These are phyloP conservation scores for Metarhizium robertsii DNA, from an alignment of 2,329 filamentous ascomycete genomes.

Conservation along the genomic window DNA sequence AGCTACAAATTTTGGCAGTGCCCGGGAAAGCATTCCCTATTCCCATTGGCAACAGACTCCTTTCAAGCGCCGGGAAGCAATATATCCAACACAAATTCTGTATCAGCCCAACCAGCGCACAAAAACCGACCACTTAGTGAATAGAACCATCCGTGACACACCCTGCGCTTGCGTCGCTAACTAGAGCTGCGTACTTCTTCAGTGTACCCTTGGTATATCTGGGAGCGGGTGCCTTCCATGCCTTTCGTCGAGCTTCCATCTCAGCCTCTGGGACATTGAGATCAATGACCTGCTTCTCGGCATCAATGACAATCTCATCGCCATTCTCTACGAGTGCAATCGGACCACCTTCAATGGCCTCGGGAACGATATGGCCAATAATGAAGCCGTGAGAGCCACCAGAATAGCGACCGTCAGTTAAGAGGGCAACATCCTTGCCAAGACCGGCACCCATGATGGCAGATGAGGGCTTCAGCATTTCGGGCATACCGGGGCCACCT, in stretches of 20 bases:
- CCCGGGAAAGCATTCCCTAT: not conserved
- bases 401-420: slow-evolving; percentile 68
- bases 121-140: not conserved
- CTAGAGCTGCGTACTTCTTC: slow-evolving; percentile 57
- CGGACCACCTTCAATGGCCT: slow-evolving; percentile 77
- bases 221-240: slow-evolving; percentile 53
- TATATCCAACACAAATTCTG: not conserved
- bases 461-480: slow-evolving; percentile 87
- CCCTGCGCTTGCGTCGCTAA: slow-evolving; percentile 49
- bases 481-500: slow-evolving; percentile 89
- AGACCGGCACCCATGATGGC: slow-evolving; percentile 88
- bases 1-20: not conserved
- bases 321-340: slow-evolving; percentile 77
- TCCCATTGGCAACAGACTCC: not conserved
- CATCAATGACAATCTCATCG: slow-evolving; percentile 73
- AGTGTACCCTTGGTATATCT: slow-evolving; percentile 56
- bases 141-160: slow-evolving; percentile 43
- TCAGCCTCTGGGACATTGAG: slow-evolving; percentile 59
- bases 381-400: slow-evolving; percentile 81
- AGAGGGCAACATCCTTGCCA: slow-evolving; percentile 62
- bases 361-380: slow-evolving; percentile 80
- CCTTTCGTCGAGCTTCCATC: slow-evolving; percentile 44
- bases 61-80: not conserved
- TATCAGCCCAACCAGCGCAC: not conserved
- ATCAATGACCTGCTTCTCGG: slow-evolving; percentile 61